Percentiles rank a stretch among this genome's conserved stretches.
Evolutionary conservation across 2,329 filamentous ascomycete species (phyloP).

Genomic region (Cladosporium sp.): DNA sequence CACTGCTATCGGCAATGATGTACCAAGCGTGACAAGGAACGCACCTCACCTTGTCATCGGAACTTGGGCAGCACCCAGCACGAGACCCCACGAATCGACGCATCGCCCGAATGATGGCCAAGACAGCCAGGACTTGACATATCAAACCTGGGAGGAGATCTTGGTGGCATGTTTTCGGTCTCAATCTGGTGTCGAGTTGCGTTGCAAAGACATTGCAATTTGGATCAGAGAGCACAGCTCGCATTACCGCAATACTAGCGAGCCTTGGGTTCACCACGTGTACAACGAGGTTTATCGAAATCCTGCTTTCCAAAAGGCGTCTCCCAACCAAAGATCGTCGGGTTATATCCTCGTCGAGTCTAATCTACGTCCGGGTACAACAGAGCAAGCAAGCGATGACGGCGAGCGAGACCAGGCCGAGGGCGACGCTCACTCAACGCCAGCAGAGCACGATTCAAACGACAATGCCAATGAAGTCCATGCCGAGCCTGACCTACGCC

Average conservation of each 20-base stretch:
- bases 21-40: neutral
- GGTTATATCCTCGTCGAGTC: neutral
- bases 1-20: neutral
- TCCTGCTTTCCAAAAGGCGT: neutral
- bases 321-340: neutral
- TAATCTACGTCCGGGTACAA: neutral
- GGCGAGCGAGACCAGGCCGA: neutral
- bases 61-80: neutral
- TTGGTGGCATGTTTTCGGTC: neutral
- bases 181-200: neutral
- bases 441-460: neutral
- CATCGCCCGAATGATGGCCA: neutral
- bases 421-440: neutral
- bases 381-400: neutral
- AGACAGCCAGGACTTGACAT: neutral
- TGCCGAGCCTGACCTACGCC: neutral
- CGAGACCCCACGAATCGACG: neutral
- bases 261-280: neutral
- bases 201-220: neutral
- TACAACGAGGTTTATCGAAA: neutral
- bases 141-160: neutral
- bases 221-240: neutral
- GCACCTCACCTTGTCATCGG: neutral
- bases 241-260: neutral
- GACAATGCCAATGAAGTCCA: neutral